Conservation (phyloP, 208 protist species). For the Novymonas esmeraldas region DNA sequence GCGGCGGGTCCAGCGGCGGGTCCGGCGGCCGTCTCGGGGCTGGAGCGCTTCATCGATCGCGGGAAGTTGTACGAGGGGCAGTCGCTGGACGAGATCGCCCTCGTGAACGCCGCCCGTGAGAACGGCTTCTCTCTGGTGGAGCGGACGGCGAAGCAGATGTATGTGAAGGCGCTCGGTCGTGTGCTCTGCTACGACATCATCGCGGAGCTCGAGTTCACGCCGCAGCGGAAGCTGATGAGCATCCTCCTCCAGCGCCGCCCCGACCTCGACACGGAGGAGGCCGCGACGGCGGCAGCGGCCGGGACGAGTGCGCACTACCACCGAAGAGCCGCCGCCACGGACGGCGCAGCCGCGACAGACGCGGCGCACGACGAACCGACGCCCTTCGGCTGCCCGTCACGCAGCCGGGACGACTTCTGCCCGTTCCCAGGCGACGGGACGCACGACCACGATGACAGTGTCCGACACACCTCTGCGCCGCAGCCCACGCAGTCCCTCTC, state of each 20-base stretch:
- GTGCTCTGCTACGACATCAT: conserved; percentile 85
- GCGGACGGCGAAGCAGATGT: conserved; percentile 69
- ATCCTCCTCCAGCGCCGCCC: conserved; percentile 67
- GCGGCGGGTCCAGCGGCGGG: background rate
- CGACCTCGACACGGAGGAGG: conserved; percentile 36
- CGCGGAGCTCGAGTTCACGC: conserved; percentile 81
- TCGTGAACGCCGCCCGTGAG: conserved; percentile 76
- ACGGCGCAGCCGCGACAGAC: background rate
- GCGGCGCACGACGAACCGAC: background rate
- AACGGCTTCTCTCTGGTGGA: conserved; percentile 81
- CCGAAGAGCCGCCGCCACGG: conserved; percentile 9
- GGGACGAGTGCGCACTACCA: conserved; percentile 38
- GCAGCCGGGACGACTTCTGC: no score
- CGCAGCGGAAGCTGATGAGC: conserved; percentile 88
- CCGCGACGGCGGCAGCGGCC: conserved; percentile 18
- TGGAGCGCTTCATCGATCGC: conserved; percentile 55
- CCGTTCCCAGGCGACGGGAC: no score
- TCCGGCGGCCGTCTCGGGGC: background rate
- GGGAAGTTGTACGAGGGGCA: conserved; percentile 87
- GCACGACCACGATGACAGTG: no score
- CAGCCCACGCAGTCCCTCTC: no score
- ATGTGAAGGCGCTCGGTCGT: conserved; percentile 56
- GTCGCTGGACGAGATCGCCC: conserved; percentile 93
- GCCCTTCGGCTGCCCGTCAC: background rate
- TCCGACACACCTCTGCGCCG: no score